Percentiles rank a stretch among this genome's conserved stretches.
Conservation (phyloP, 768 basidiomycete species). For the Clavaria fumosa region DNA sequence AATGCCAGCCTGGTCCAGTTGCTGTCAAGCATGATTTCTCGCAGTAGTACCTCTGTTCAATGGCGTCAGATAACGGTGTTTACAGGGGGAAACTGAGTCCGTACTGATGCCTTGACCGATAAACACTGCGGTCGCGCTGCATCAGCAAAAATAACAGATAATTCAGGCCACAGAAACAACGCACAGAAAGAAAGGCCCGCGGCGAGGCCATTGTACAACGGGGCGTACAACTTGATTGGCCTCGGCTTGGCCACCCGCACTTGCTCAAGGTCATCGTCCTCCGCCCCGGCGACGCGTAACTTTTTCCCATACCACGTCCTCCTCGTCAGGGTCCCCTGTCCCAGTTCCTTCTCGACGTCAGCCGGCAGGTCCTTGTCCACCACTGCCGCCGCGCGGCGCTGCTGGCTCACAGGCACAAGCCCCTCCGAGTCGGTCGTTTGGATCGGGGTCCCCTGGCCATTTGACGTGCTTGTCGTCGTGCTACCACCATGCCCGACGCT, state of each 20-base stretch:
- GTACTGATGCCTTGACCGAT: conserved; percentile 46
- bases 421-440: conserved; percentile 19
- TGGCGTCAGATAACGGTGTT: neutral
- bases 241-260: conserved; percentile 23
- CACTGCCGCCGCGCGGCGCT: conserved; percentile 14
- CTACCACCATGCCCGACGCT: conserved; percentile 37
- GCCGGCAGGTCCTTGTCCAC: conserved; percentile 33
- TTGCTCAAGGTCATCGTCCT: conserved; percentile 43
- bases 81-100: conserved; percentile 4
- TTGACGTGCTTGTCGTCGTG: conserved; percentile 33
- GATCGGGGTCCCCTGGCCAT: conserved; percentile 14
- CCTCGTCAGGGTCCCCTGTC: neutral
- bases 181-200: conserved; percentile 51
- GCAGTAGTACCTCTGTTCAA: conserved; percentile 30
- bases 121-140: conserved; percentile 53
- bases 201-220: conserved; percentile 58
- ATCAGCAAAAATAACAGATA: no score
- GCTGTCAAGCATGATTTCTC: conserved; percentile 54
- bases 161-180: no score
- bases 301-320: conserved; percentile 10
- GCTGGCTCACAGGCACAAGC: conserved; percentile 17
- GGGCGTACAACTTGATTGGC: conserved; percentile 49
- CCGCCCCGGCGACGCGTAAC: no score
- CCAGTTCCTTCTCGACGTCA: conserved; percentile 14
- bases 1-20: conserved; percentile 47